These are phyloP conservation scores for Talaromyces amestolkiae DNA, from an alignment of 2,329 filamentous ascomycete species.

Conservation along the genomic window DNA sequence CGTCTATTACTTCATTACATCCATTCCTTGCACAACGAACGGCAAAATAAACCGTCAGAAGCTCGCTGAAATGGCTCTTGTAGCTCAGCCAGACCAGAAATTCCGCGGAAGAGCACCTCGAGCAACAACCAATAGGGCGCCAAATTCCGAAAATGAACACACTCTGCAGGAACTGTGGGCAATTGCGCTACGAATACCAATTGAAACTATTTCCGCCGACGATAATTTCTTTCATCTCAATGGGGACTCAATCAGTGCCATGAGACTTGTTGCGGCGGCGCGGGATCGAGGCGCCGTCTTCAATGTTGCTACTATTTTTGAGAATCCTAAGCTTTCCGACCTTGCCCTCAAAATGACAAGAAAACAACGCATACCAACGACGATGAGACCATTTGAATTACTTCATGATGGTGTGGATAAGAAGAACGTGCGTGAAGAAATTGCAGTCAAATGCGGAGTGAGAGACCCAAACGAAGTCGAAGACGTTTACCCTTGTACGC, in stretches of 20 bases:
- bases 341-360: background rate
- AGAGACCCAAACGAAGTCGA: conserved; percentile 15
- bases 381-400: background rate
- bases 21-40: background rate
- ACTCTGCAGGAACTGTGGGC: background rate
- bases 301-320: conserved; percentile 11
- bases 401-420: background rate
- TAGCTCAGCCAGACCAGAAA: background rate
- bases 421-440: background rate
- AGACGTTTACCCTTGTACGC: conserved; percentile 44
- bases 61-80: background rate
- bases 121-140: background rate
- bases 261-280: conserved; percentile 21
- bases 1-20: background rate
- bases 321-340: conserved; percentile 26
- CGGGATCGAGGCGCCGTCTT: conserved; percentile 1
- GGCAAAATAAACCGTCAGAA: conserved; percentile 11
- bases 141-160: background rate
- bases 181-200: background rate
- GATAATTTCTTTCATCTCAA: conserved; percentile 19
- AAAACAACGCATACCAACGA: background rate
- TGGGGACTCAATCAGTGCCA: conserved; percentile 21
- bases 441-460: background rate
- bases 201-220: conserved; percentile 1
- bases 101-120: background rate